Evolutionary conservation across 73 alveolate genomes (phyloP), one percentile per base, ranked within the genome.

Genomic region (Uronychia binucleata): DNA sequence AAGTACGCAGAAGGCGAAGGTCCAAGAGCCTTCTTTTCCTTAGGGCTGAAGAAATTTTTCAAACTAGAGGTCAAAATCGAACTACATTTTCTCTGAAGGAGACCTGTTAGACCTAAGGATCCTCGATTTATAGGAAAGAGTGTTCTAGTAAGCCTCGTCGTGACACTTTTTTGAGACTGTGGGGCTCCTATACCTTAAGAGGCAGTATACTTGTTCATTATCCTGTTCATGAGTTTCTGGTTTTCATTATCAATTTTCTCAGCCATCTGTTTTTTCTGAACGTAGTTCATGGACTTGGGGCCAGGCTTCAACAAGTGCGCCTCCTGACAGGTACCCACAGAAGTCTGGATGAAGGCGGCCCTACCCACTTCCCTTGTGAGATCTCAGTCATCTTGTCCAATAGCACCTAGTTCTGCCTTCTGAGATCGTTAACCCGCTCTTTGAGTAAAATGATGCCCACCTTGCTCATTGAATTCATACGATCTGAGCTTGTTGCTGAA

Each of bases 321-420:
- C 19, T 46, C 67, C 19, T 5, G 19, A 11, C n/a, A 46, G 19
- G 67, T 46, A 11, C 67, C 67, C 5, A 46, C 67, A 5, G 67
- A 46, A 11, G 67, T 46, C n/a, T n/a, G n/a, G n/a, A n/a, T n/a
- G n/a, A n/a, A n/a, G n/a, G n/a, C n/a, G n/a, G n/a, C n/a, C 67
- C 75, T 33, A 60, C 91, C 74, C 87, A 74, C 79, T 88, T 88
- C 19, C 94, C 94, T 33, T 88, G 74, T 0, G 90, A 82, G 58
- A 88, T 88, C 26, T 88, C 90, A 0, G 79, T 78, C 1, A 88
- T 59, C 57, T 67, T 81, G 27, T 88, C 94, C 33, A 88, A 57
- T 57, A 88, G 59, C 46, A 88, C 58, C 33, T 88, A 80, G 74
- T 88, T 83, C 74, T 83, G 67, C 29, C 85, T 75, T 31, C 78